Evolutionary conservation across 164 flowering plant genomes (phyloP), one percentile per base, ranked within the genome.

Genomic region (Nymphaea colorata): DNA sequence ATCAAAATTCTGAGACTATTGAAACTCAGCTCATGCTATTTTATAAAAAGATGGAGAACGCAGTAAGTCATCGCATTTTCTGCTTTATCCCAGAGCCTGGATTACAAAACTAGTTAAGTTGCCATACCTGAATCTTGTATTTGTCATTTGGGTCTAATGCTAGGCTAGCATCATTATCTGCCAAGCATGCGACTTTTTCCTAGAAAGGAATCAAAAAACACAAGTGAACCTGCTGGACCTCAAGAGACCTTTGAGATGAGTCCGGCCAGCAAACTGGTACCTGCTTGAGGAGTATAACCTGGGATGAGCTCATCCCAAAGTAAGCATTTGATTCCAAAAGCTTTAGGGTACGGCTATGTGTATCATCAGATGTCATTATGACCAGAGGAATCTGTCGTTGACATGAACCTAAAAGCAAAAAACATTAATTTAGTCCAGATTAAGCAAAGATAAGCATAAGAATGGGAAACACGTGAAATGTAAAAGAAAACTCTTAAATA

Each of bases 351-450:
- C 85, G 89, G 64, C 78, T 70, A 82, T 95, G 91, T 25, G 99
- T 95, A 71, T 95, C 99, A 83, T 95, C 99, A 1, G 99, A 95
- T 61, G 99, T 95, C 99, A 95, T 95, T 68, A 95, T 90, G 67
- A 81, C 98, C 57, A 95, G 77, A 53, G 98, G 96, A 76, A 90
- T 86, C 76, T 84, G 81, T 51, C 63, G 75, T 71, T 78, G 78
- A 67, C 77, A 67, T 71, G 75, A 82, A 65, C 84, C 96, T 91
- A 72, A 60, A 80, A 72, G 62, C 64, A 4, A 45, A 45, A 45
- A 4, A 8, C 51, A 45, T 4, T 45, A 45, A 4, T 8, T 8
- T 8, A 45, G 51, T 45, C 8, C 51, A 45, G 4, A 45, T 45
- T 45, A 45, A 45, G 51, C 51, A 45, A 4, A 45, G 8, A 4